These are phyloP conservation scores for Aspergillus bridgeri DNA, from an alignment of 495 filamentous ascomycete species.

Conservation along the genomic window DNA sequence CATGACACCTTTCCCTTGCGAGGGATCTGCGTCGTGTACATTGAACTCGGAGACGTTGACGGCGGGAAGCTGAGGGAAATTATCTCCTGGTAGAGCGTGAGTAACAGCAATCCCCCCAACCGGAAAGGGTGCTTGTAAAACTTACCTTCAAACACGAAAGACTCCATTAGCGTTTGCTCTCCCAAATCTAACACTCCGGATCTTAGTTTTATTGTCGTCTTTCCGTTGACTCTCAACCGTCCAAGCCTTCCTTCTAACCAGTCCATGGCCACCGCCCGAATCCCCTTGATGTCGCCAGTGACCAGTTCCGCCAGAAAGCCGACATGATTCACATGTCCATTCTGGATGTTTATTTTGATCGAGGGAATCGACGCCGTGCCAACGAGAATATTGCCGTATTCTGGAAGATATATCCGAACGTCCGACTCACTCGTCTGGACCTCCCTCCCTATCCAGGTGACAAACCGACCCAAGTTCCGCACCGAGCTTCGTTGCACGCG, in stretches of 20 bases:
- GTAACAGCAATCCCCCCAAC: neutral
- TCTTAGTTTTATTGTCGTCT: slow-evolving; percentile 64
- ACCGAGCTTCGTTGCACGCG: slow-evolving; percentile 67
- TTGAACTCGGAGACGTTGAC: slow-evolving; percentile 76
- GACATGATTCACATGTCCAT: slow-evolving; percentile 69
- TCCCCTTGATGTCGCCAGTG: slow-evolving; percentile 71
- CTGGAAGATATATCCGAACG: slow-evolving; percentile 76
- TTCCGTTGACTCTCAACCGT: slow-evolving; percentile 63
- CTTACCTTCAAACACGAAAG: slow-evolving; percentile 77
- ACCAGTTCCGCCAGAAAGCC: slow-evolving; percentile 74
- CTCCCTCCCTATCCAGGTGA: slow-evolving; percentile 76
- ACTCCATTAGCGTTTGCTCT: slow-evolving; percentile 65
- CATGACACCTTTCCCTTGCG: slow-evolving; percentile 57
- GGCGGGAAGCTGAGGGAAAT: slow-evolving; percentile 71
- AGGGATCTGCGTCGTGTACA: slow-evolving; percentile 61
- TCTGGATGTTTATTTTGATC: slow-evolving; percentile 68
- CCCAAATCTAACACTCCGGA: slow-evolving; percentile 76
- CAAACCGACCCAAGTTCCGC: slow-evolving; percentile 67
- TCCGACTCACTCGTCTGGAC: slow-evolving; percentile 66
- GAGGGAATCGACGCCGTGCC: slow-evolving; percentile 73
- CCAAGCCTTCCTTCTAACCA: slow-evolving; percentile 78
- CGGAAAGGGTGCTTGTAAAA: slow-evolving; percentile 25
- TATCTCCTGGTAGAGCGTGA: slow-evolving; percentile 36
- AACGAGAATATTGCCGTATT: slow-evolving; percentile 73
- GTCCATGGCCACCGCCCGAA: slow-evolving; percentile 79